Evolutionary conservation across 306 rosid species (phyloP), one percentile per base, ranked within the genome.

Genomic region (Cicer bijugum): DNA sequence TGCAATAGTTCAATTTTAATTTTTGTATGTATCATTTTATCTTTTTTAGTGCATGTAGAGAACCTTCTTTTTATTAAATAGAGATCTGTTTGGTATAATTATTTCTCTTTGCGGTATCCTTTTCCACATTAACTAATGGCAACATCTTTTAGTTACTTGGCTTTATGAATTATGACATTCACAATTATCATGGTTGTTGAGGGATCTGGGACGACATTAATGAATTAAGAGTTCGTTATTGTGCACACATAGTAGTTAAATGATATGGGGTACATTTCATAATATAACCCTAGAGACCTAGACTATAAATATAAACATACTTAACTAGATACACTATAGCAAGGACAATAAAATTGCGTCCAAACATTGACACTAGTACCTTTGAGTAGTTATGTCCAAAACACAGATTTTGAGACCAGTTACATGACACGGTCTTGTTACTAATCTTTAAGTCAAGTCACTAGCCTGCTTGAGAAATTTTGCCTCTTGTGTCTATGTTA

Each of bases 71-170:
- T 7, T 9, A 43, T 10, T 48, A 12, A 51, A 39, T 50, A n/a
- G 42, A 7, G 71, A 23, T 58, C 15, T 65, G 23, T 79, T 50
- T 66, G 20, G 19, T 17, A 67, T 35, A 33, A 57, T 35, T 56
- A 1, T 60, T 23, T 60, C 48, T 5, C 45, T 63, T 6, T 15
- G 53, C n/a, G 69, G 12, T 47, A 17, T 23, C 51, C 7, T 64
- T 78, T 48, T 51, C 82, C 45, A 9, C 15, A 39, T 33, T 7
- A 45, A 17, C 12, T 67, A 28, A 57, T 10, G 17, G 40, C 44
- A 57, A 50, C 52, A 20, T 73, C 75, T 42, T 69, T 12, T 78
- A 4, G 47, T 53, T 78, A 19, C 72, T 52, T 9, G 16, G 35
- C 37, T 46, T 6, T 19, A 48, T 38, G 20, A 55, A 12, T 28